A percentile compares a stretch with the other conserved stretches of the same genome.
Conservation (phyloP, 495 filamentous ascomycete genomes). For the Penicillium maclennaniae region DNA sequence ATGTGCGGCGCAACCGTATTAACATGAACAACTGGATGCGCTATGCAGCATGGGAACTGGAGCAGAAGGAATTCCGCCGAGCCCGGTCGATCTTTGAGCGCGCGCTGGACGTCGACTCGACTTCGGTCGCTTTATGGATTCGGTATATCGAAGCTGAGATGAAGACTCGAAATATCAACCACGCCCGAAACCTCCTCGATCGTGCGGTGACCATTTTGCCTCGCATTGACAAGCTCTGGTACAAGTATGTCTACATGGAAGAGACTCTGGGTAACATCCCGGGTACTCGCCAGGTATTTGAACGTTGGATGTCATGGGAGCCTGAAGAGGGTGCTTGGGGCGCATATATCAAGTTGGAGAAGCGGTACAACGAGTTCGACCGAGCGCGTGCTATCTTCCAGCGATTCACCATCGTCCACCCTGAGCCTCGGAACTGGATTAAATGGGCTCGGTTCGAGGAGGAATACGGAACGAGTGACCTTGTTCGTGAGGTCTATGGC, state of each 20-base stretch:
- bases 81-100: constrained; percentile 96
- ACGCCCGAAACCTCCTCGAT: constrained; percentile 91
- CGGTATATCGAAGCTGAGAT: constrained; percentile 96
- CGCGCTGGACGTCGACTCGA: constrained; percentile 86
- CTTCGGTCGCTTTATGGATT: constrained; percentile 77
- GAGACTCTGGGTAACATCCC: constrained; percentile 93
- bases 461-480: constrained; percentile 83
- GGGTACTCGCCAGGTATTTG: constrained; percentile 91
- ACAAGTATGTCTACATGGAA: constrained; percentile 98
- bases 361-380: constrained; percentile 86
- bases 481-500: constrained; percentile 91
- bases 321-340: constrained; percentile 94
- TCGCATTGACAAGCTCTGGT: constrained; percentile 93
- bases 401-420: constrained; percentile 88
- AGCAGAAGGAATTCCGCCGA: constrained; percentile 96
- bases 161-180: constrained; percentile 94
- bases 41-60: constrained; percentile 95
- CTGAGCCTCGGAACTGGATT: constrained; percentile 95
- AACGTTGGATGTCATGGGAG: constrained; percentile 98
- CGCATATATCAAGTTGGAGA: constrained; percentile 95
- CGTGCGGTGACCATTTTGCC: constrained; percentile 94
- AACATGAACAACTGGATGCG: constrained; percentile 99
- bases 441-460: constrained; percentile 98
- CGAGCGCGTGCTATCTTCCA: constrained; percentile 82
- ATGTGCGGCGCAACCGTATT: constrained; percentile 89